phyloP scores from a whole-genome alignment of 106 monocot species.

The Platanthera zijinensis region DNA sequence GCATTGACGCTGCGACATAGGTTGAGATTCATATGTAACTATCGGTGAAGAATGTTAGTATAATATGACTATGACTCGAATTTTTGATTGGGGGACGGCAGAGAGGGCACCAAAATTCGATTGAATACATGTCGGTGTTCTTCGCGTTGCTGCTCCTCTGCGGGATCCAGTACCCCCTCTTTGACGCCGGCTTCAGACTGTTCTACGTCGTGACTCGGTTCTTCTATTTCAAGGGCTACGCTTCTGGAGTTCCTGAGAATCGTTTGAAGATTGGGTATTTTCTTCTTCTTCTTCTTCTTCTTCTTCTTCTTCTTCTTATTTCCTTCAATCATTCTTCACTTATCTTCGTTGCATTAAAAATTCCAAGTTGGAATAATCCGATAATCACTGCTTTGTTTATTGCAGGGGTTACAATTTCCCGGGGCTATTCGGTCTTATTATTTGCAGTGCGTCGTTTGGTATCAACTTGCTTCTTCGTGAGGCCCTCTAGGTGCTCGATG shows the following conservation, averaged over 20 bases:
- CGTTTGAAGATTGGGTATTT: constrained; percentile 65
- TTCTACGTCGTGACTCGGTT: constrained; percentile 58
- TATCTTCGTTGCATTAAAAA: background rate
- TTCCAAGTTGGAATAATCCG: background rate
- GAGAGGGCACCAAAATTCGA: constrained; percentile 96
- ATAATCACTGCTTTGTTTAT: background rate
- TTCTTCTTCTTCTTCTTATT: background rate
- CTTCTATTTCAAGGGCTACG: constrained; percentile 95
- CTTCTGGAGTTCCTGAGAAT: constrained; percentile 69
- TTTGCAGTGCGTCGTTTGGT: no score
- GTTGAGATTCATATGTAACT: no score
- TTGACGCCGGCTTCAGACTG: constrained; percentile 43
- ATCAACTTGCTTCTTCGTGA: no score
- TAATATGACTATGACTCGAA: background rate
- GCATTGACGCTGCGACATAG: no score
- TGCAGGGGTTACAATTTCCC: constrained; percentile 55
- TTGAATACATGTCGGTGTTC: constrained; percentile 83
- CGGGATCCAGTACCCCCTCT: constrained; percentile 60
- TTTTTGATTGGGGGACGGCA: constrained; percentile 11
- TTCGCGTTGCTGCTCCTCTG: constrained; percentile 53
- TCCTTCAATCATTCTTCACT: background rate
- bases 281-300: no score
- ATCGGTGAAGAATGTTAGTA: background rate
- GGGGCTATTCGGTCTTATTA: constrained; percentile 35
- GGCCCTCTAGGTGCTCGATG: no score